These are phyloP conservation scores for Tylopilus orsonianus DNA, from an alignment of 1,284 basidiomycete species.

Conservation along the genomic window DNA sequence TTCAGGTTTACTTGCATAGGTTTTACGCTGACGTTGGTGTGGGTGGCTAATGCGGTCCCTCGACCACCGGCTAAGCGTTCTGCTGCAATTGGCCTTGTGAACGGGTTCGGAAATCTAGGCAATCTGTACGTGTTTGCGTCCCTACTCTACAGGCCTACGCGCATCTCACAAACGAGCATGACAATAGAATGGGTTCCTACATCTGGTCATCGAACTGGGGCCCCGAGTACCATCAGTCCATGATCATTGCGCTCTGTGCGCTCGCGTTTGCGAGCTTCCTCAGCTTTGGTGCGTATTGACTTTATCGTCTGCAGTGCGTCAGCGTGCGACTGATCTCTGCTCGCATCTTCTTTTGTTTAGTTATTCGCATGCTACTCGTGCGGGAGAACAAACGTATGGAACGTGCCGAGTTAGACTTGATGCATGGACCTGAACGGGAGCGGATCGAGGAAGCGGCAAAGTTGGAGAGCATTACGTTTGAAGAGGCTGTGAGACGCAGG, in stretches of 20 bases:
- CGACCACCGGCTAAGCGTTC: constrained; percentile 63
- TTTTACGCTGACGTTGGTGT: constrained; percentile 60
- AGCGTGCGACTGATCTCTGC: background rate
- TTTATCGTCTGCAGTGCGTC: no score
- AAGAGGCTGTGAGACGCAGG: no score
- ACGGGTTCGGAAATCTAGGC: constrained; percentile 35
- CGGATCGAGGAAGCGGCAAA: constrained; percentile 50
- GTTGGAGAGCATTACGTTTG: constrained; percentile 50
- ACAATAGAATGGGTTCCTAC: constrained; percentile 49
- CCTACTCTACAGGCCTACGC: background rate
- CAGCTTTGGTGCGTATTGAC: constrained; percentile 38
- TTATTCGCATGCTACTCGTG: constrained; percentile 47
- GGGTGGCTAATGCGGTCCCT: constrained; percentile 63
- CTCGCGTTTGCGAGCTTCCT: constrained; percentile 41
- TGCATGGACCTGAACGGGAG: constrained; percentile 41
- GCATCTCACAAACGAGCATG: background rate
- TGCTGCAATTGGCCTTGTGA: constrained; percentile 42
- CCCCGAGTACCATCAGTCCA: constrained; percentile 51
- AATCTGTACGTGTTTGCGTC: constrained; percentile 36
- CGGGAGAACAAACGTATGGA: constrained; percentile 46
- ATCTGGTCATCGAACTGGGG: constrained; percentile 52
- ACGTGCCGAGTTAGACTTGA: constrained; percentile 42
- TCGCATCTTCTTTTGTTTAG: constrained; percentile 25
- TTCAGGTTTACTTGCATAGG: constrained; percentile 34
- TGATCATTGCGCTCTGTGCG: constrained; percentile 47